Evolutionary conservation across 2,329 filamentous ascomycete genomes (phyloP).

Genomic region (Curvularia verruculosa): DNA sequence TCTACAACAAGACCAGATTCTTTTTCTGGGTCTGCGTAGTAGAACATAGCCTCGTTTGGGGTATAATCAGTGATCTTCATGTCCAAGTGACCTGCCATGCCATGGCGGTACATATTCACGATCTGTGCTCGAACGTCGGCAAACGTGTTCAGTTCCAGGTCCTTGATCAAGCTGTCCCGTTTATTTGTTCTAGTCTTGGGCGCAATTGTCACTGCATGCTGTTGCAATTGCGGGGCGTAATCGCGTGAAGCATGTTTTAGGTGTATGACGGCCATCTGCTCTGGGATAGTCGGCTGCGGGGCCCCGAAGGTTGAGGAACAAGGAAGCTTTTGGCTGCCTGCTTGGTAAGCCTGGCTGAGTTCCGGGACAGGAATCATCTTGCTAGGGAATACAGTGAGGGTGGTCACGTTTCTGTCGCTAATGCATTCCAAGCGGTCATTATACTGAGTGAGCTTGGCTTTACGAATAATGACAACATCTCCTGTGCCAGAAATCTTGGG

Average conservation of each 20-base stretch:
- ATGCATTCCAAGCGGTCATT: slow-evolving; percentile 22
- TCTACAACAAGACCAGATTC: slow-evolving; percentile 32
- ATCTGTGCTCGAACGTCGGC: slow-evolving; percentile 76
- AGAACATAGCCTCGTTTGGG: slow-evolving; percentile 65
- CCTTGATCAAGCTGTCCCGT: slow-evolving; percentile 64
- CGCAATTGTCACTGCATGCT: slow-evolving; percentile 17
- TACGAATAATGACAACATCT: slow-evolving; percentile 69
- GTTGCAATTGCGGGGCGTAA: slow-evolving; percentile 20
- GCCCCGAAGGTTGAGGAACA: slow-evolving; percentile 8
- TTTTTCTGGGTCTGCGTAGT: slow-evolving; percentile 54
- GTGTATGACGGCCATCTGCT: slow-evolving; percentile 35
- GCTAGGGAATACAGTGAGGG: slow-evolving; percentile 26
- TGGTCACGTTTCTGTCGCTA: neutral
- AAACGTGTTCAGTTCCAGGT: slow-evolving; percentile 64
- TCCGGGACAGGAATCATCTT: slow-evolving; percentile 27
- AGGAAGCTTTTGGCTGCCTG: slow-evolving; percentile 21
- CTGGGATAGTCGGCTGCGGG: slow-evolving; percentile 16
- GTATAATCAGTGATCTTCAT: slow-evolving; percentile 38
- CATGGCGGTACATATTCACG: slow-evolving; percentile 59
- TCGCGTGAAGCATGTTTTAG: slow-evolving; percentile 31
- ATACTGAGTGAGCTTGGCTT: slow-evolving; percentile 30
- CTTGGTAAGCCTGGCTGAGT: slow-evolving; percentile 26
- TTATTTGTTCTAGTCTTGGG: slow-evolving; percentile 13
- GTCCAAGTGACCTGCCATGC: slow-evolving; percentile 44
- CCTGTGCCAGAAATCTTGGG: slow-evolving; percentile 56